phyloP scores from a whole-genome alignment of 1,284 basidiomycete genomes.

The Tylopilus sp. region DNA sequence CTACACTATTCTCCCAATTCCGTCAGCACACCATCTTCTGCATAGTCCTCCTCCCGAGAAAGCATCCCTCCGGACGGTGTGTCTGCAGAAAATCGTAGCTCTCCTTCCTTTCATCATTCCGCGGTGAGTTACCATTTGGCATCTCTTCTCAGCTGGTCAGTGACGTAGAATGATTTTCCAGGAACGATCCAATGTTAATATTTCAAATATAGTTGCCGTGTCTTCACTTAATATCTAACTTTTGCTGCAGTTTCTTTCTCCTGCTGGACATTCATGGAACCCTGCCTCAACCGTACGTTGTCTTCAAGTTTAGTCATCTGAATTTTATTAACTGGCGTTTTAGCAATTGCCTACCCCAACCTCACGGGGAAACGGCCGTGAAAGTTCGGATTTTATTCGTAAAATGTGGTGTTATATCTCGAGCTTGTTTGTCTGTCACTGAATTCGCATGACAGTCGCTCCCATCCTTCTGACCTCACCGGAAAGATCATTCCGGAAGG shows the following conservation, averaged over 20 bases:
- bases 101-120: no score
- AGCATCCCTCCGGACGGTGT: no score
- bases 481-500: constrained; percentile 20
- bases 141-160: no score
- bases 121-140: no score
- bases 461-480: constrained; percentile 26
- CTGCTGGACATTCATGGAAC: neutral
- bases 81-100: no score
- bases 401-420: constrained; percentile 21
- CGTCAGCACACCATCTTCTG: no score
- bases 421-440: neutral
- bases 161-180: neutral
- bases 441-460: constrained; percentile 24
- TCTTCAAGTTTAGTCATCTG: no score
- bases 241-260: constrained; percentile 6
- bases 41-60: no score
- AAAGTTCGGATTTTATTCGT: constrained; percentile 16
- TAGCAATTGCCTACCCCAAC: constrained; percentile 15
- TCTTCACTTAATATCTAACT: neutral
- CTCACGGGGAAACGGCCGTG: constrained; percentile 4
- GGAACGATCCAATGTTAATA: constrained; percentile 1
- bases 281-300: constrained; percentile 9
- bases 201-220: no score
- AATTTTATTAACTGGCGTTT: neutral
- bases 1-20: no score